These are phyloP conservation scores for Suillus occidentalis DNA, from an alignment of 768 basidiomycete species.

Conservation along the genomic window DNA sequence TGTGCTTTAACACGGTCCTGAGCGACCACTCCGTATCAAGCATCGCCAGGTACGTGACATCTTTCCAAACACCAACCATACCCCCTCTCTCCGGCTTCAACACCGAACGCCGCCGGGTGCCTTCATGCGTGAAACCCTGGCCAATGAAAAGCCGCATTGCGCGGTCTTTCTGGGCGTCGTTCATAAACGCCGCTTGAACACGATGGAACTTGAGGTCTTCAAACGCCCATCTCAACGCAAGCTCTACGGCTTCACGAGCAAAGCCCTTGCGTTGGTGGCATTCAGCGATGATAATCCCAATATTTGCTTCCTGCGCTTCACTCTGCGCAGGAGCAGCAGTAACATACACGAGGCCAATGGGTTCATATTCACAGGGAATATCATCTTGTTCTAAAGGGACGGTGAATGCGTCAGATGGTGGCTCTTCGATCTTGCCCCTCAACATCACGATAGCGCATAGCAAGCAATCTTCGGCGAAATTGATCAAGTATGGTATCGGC, in stretches of 20 bases:
- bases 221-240: conserved; percentile 47
- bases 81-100: conserved; percentile 40
- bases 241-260: conserved; percentile 46
- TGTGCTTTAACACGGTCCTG: conserved; percentile 17
- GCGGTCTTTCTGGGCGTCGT: conserved; percentile 42
- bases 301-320: conserved; percentile 45
- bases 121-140: conserved; percentile 60
- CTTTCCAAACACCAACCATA: conserved; percentile 49
- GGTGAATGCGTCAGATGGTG: background rate
- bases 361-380: background rate
- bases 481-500: conserved; percentile 18
- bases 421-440: background rate
- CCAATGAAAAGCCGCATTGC: conserved; percentile 49
- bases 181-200: conserved; percentile 42
- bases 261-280: conserved; percentile 41
- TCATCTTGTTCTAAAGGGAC: background rate
- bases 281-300: conserved; percentile 53
- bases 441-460: conserved; percentile 24
- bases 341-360: conserved; percentile 30
- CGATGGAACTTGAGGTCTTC: conserved; percentile 36
- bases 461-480: conserved; percentile 32
- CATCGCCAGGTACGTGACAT: conserved; percentile 59
- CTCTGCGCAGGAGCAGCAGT: conserved; percentile 17
- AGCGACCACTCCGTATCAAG: conserved; percentile 62
- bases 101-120: conserved; percentile 56